These are phyloP conservation scores for Trichoderma sp. DNA, from an alignment of 2,329 filamentous ascomycete genomes.

Conservation along the genomic window DNA sequence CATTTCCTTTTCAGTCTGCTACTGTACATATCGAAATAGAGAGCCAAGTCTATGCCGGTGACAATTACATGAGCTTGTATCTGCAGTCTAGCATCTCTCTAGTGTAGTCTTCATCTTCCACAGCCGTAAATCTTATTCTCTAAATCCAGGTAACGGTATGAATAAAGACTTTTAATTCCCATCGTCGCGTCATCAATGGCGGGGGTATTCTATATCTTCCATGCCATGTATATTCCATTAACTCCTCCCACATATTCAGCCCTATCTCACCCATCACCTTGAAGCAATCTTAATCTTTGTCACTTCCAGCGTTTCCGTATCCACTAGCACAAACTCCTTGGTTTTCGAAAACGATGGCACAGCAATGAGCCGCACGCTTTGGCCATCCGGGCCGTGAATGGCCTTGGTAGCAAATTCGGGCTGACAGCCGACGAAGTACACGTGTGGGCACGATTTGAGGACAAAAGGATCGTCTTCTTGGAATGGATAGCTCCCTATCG, in stretches of 20 bases:
- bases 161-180: background rate
- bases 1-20: background rate
- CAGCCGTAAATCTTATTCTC: background rate
- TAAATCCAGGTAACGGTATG: background rate
- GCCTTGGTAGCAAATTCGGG: constrained; percentile 71
- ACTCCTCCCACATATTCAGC: background rate
- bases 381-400: constrained; percentile 64
- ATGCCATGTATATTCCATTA: background rate
- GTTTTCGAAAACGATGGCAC: constrained; percentile 80
- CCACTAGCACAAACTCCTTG: constrained; percentile 77
- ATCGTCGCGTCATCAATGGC: background rate
- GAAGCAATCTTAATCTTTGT: constrained; percentile 60
- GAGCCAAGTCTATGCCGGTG: background rate
- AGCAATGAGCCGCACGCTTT: constrained; percentile 73
- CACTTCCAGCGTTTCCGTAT: constrained; percentile 80
- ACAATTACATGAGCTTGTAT: background rate
- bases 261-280: background rate
- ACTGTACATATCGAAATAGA: background rate
- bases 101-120: background rate
- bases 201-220: background rate
- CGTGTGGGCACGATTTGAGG: constrained; percentile 77
- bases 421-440: constrained; percentile 89
- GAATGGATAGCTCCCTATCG: constrained; percentile 86
- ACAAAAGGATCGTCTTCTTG: constrained; percentile 92
- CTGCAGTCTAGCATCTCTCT: background rate